Percentiles rank a stretch among this genome's conserved stretches.
Conservation (phyloP, 352 stramenopile species). For the Pythium phragmiticola region DNA sequence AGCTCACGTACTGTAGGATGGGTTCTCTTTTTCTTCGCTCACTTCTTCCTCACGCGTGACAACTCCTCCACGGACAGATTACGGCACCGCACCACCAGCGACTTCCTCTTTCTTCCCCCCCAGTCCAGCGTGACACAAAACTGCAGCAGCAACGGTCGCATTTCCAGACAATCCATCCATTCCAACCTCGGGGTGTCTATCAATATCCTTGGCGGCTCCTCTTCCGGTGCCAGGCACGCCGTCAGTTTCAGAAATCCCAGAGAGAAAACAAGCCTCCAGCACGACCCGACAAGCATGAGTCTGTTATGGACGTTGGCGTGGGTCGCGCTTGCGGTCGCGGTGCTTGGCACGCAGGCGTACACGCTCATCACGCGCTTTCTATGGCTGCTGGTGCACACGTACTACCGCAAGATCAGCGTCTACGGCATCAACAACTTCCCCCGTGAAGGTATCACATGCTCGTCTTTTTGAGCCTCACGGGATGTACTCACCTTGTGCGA, state of each 20-base stretch:
- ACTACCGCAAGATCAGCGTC: conserved; percentile 79
- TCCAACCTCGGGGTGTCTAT: neutral
- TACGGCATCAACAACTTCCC: conserved; percentile 80
- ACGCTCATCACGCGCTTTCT: conserved; percentile 63
- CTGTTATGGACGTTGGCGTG: conserved; percentile 27
- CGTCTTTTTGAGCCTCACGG: neutral
- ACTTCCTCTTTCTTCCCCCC: neutral
- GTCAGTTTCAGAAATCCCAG: neutral
- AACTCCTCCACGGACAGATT: neutral
- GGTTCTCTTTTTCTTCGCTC: conserved; percentile 19
- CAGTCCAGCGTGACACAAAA: conserved; percentile 10
- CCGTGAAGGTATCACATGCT: conserved; percentile 39
- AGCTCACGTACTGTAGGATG: conserved; percentile 4
- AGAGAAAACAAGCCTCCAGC: neutral
- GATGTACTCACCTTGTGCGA: neutral
- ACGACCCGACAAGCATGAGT: neutral
- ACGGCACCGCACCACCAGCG: too few relatives aligned
- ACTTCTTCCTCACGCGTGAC: neutral
- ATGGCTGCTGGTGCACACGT: conserved; percentile 63
- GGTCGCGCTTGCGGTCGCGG: conserved; percentile 42
- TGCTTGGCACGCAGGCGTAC: conserved; percentile 59
- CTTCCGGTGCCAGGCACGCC: neutral
- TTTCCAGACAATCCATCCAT: too few relatives aligned
- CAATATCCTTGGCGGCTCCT: neutral
- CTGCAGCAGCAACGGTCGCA: neutral